These are phyloP conservation scores for Cladosporium sp. DNA, from an alignment of 2,329 filamentous ascomycete genomes.

Conservation along the genomic window DNA sequence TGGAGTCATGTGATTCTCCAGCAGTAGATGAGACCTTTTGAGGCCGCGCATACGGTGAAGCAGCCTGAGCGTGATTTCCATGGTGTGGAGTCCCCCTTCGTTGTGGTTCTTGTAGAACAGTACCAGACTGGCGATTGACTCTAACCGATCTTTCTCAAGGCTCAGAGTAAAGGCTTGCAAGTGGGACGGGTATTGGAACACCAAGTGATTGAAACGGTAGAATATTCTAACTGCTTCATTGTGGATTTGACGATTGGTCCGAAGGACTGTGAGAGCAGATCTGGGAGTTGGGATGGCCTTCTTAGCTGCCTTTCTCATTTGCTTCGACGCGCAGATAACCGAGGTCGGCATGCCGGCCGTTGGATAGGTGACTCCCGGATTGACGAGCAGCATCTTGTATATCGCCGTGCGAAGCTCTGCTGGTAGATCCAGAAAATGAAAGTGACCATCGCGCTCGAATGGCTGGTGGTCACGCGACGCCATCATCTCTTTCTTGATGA, in stretches of 20 bases:
- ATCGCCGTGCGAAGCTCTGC: conserved; percentile 18
- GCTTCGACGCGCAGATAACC: background rate
- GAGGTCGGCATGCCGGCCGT: conserved; percentile 2
- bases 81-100: conserved; percentile 11
- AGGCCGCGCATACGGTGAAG: background rate
- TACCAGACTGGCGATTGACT: background rate
- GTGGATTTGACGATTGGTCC: conserved; percentile 42
- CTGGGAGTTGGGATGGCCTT: background rate
- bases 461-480: background rate
- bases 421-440: conserved; percentile 16
- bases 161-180: background rate
- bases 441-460: background rate
- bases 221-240: conserved; percentile 53
- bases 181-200: conserved; percentile 38
- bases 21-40: conserved; percentile 1
- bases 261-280: conserved; percentile 22
- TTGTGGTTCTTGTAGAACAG: conserved; percentile 1
- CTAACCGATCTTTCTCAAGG: background rate
- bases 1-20: background rate
- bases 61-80: conserved; percentile 17
- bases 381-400: conserved; percentile 11
- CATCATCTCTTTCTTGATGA: conserved; percentile 26
- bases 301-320: background rate
- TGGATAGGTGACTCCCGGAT: conserved; percentile 14
- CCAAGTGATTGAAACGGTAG: conserved; percentile 54